Evolutionary conservation across 106 monocot genomes (phyloP).

Genomic region (Narthecium ossifragum): DNA sequence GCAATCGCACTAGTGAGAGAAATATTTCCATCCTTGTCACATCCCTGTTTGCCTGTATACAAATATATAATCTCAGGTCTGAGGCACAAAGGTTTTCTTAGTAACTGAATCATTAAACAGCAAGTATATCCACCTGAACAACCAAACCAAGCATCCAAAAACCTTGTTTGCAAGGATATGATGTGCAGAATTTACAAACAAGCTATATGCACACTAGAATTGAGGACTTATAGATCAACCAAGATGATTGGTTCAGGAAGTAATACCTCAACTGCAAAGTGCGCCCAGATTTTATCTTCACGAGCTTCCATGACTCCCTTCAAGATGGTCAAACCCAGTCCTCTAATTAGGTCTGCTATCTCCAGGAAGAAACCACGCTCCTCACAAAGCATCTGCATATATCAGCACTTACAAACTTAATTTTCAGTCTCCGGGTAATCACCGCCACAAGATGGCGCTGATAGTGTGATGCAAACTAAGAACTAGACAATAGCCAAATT

Average conservation of each 20-base stretch:
- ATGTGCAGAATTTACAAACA: too few relatives aligned
- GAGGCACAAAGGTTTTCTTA: background rate
- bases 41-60: constrained; percentile 74
- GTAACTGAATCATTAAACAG: background rate
- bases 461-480: background rate
- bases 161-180: background rate
- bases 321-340: constrained; percentile 88
- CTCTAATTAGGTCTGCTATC: constrained; percentile 82
- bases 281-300: constrained; percentile 83
- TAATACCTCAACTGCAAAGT: constrained; percentile 86
- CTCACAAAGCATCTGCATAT: constrained; percentile 88
- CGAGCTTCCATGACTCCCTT: constrained; percentile 89
- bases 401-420: background rate
- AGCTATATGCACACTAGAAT: too few relatives aligned
- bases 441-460: background rate
- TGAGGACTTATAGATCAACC: too few relatives aligned
- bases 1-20: constrained; percentile 54
- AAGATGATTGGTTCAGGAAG: background rate
- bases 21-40: constrained; percentile 95
- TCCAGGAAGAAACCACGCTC: constrained; percentile 88
- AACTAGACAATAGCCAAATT: background rate
- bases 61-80: background rate
- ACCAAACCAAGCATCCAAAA: too few relatives aligned
- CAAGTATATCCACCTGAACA: too few relatives aligned
- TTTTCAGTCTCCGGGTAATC: background rate